phyloP scores from a whole-genome alignment of 106 monocot genomes.

The Triglochin maritima region DNA sequence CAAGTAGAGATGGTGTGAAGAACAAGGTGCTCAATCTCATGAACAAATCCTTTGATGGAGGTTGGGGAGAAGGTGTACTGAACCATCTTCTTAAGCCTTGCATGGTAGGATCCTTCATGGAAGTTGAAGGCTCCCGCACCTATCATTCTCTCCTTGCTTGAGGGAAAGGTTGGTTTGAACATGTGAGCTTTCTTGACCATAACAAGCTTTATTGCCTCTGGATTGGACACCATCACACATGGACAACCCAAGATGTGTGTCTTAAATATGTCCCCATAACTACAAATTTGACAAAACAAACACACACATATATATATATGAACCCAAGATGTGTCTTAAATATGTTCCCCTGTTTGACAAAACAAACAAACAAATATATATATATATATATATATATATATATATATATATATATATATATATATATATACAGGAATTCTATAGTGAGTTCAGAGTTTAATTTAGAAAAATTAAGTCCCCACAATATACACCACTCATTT shows the following conservation, averaged over 20 bases:
- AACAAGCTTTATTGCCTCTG: slow-evolving; percentile 1
- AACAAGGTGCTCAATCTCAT: not conserved
- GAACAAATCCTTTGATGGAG: not conserved
- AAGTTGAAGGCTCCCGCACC: not conserved
- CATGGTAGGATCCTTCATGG: slow-evolving; percentile 3
- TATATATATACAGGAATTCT: no score
- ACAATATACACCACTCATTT: no score
- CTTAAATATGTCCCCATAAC: slow-evolving; percentile 4
- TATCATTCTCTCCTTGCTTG: slow-evolving; percentile 12
- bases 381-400: no score
- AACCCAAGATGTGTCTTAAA: no score
- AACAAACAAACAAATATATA: no score
- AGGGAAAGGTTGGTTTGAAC: slow-evolving; percentile 2
- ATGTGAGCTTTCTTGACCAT: slow-evolving; percentile 1
- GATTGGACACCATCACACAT: slow-evolving; percentile 1
- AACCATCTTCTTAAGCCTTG: slow-evolving; percentile 4
- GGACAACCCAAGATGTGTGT: slow-evolving; percentile 7
- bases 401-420: no score
- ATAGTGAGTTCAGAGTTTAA: no score
- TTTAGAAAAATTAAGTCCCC: no score
- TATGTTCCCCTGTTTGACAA: no score
- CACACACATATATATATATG: not conserved
- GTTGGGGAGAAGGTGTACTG: not conserved
- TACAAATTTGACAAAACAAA: not conserved
- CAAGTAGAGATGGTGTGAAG: not conserved